Percentiles rank a stretch among this genome's conserved stretches.
Conservation (phyloP, 2,329 filamentous ascomycete species). For the Aspergillus sojae region DNA sequence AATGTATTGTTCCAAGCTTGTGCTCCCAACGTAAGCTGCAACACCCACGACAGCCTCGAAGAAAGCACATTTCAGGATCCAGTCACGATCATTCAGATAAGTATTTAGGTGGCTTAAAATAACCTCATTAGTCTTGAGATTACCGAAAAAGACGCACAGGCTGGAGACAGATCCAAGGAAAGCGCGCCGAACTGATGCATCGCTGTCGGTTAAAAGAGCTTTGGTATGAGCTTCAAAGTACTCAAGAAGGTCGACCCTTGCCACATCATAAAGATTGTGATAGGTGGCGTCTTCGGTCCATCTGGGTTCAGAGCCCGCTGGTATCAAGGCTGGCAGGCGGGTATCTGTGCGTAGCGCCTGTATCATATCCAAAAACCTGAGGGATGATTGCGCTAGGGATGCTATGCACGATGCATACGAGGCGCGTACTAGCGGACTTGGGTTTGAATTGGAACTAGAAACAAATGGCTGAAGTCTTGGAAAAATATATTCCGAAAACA, state of each 20-base stretch:
- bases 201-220: conserved; percentile 80
- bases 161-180: conserved; percentile 90
- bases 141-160: conserved; percentile 92
- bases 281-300: conserved; percentile 69
- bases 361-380: conserved; percentile 85
- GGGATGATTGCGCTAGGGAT: conserved; percentile 81
- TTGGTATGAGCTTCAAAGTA: conserved; percentile 89
- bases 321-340: conserved; percentile 74
- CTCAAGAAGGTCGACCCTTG: conserved; percentile 78
- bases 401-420: conserved; percentile 93
- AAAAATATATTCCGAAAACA: conserved; percentile 69
- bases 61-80: conserved; percentile 95
- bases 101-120: conserved; percentile 94
- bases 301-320: conserved; percentile 72
- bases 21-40: conserved; percentile 84
- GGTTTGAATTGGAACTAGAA: conserved; percentile 54
- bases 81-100: conserved; percentile 93
- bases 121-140: conserved; percentile 91
- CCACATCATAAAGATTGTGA: conserved; percentile 82
- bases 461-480: conserved; percentile 62
- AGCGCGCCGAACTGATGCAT: conserved; percentile 83
- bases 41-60: conserved; percentile 95
- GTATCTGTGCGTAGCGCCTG: conserved; percentile 84
- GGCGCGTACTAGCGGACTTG: conserved; percentile 74
- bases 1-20: conserved; percentile 91